phyloP scores from a whole-genome alignment of 2,329 filamentous ascomycete species.

The Metarhizium rileyi region DNA sequence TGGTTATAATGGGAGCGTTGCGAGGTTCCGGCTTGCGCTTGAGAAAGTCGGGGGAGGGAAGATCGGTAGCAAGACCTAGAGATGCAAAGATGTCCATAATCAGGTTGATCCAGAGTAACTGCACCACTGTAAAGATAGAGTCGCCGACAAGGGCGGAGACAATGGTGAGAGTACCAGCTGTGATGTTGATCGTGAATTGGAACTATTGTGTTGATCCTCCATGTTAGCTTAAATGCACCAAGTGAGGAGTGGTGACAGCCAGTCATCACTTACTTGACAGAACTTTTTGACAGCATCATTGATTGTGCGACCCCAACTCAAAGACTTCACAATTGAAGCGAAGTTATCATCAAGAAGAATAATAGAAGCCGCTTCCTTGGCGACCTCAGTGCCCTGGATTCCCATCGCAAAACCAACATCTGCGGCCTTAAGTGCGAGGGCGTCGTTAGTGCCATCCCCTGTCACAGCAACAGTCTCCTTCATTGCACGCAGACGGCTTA shows the following conservation, averaged over 20 bases:
- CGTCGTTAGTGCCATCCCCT: slow-evolving; percentile 58
- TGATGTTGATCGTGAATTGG: slow-evolving; percentile 61
- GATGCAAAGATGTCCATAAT: slow-evolving; percentile 62
- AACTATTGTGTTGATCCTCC: slow-evolving; percentile 25
- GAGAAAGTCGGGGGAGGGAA: slow-evolving; percentile 45
- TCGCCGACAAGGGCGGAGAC: slow-evolving; percentile 48
- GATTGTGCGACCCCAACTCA: slow-evolving; percentile 53
- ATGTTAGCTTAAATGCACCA: not conserved
- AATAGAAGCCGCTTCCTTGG: slow-evolving; percentile 56
- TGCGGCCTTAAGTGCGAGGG: slow-evolving; percentile 54
- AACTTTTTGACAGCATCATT: slow-evolving; percentile 58
- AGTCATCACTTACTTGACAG: slow-evolving; percentile 33
- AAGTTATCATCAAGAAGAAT: slow-evolving; percentile 59
- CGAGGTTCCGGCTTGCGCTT: slow-evolving; percentile 64
- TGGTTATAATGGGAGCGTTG: slow-evolving; percentile 60
- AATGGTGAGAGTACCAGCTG: slow-evolving; percentile 54
- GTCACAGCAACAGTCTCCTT: slow-evolving; percentile 59
- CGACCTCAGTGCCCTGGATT: slow-evolving; percentile 55
- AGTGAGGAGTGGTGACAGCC: not conserved
- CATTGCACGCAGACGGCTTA: slow-evolving; percentile 53
- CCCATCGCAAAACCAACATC: slow-evolving; percentile 63
- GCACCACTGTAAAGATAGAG: slow-evolving; percentile 50
- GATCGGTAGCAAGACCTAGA: slow-evolving; percentile 53
- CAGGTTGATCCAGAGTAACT: slow-evolving; percentile 58
- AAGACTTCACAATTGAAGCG: slow-evolving; percentile 50